Base-by-base conservation (phyloP, 129 eudicot genomes). In the Flaveria brownii region DNA sequence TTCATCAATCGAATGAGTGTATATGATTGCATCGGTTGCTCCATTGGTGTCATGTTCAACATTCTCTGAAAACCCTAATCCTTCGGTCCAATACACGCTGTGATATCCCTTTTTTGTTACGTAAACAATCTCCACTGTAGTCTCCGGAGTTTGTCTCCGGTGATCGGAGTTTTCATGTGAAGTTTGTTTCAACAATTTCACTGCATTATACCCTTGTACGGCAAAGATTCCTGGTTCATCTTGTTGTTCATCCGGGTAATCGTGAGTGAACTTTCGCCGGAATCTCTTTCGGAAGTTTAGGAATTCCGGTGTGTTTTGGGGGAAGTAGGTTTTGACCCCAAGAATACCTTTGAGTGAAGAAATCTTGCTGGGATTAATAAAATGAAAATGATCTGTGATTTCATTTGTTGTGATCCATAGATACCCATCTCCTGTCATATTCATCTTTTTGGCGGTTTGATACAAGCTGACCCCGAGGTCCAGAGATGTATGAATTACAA, bases 281-380 rank as follows among this genome's bases (percentile, higher is more conserved):
- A 88, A 89, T 51, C 79, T 83, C 4, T 51, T 70, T 12, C 41
- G 28, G 41, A 89, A 87, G 51, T 85, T 63, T 28, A 47, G 65
- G 65, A 79, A 77, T 4, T 78, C 68, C 6, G 36, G 75, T 6
- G 33, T 73, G 22, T 57, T 75, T 43, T 84, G 79, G 0, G 65
- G 73, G 70, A 84, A 77, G 72, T 82, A 82, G 61, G 71, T 84
- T 83, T 79, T 82, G 67, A 88, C 83, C 23, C 93, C 96, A n/a
- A 90, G 15, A 12, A 88, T 82, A 6, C 96, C 93, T 71, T 86
- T 87, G 77, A 90, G 73, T 9, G 83, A 77, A 10, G 81, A 60
- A 70, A 84, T 75, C 14, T 45, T 63, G 23, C 68, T n/a, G 43
- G 78, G 56, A 16, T 81, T 71, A 36, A 84, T 1, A 23, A 86